Evolutionary conservation across 192 early-diverging fungal species (phyloP), one percentile per base, ranked within the genome.

Genomic region (Linnemannia hyalina): DNA sequence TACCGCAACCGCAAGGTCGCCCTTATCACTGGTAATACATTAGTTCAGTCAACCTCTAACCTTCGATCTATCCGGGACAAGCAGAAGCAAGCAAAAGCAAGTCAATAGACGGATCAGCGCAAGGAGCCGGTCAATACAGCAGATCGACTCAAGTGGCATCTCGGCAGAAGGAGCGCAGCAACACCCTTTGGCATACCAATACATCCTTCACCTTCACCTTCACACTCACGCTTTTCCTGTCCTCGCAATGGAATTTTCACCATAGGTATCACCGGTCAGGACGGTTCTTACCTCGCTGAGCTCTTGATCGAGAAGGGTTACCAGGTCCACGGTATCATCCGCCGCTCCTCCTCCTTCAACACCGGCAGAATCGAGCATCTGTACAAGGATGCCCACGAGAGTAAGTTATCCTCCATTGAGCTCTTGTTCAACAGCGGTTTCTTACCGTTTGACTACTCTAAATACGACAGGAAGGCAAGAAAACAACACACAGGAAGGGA

Each of bases 311-410:
- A 80, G 52, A 96, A 95, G 90, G 95, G 94, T 82, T 96, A 96
- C 85, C 91, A 90, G 75, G 95, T 96, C 60, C 95, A 96, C 74
- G 95, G 95, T 65, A 95, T 96, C 80, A 95, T 96, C 74, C 93
- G 95, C 68, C 91, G 95, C 60, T 96, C 95, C 13, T 96, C 95
- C 42, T 96, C 95, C 10, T 96, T 96, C 90, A 96, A 96, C 81
- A 96, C 95, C 55, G 94, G 94, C 22, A 89, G 95, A 82, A 95
- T 96, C 80, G 93, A 94, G 73, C 94, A 95, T 85, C 89, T 96
- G 38, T 96, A 96, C 83, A 91, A 91, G 80, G 95, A 95, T 87
- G 89, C 88, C 75, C 95, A 95, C 74, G 90, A 90, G 78, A 88
- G 92, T 92, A 92, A 88, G 89, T 8, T 44, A 47, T 0, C n/a